Conservation (phyloP, 2,329 filamentous ascomycete genomes). For the Aspergillus puulaauensis region DNA sequence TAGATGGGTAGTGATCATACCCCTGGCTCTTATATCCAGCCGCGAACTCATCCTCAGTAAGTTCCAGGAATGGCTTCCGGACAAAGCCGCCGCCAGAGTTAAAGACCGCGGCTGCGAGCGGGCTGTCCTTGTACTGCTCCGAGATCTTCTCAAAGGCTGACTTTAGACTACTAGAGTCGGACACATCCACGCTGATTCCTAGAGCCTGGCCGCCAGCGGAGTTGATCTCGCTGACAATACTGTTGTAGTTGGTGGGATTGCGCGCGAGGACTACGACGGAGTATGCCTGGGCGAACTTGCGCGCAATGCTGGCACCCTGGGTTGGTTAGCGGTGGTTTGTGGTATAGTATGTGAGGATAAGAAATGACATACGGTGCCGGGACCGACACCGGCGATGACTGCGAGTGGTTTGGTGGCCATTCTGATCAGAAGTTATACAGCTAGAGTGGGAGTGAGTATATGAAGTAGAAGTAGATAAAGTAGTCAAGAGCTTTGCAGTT, state of each 20-base stretch:
- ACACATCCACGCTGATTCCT: conserved; percentile 61
- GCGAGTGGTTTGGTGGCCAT: conserved; percentile 45
- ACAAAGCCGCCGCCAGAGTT: conserved; percentile 59
- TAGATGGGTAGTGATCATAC: conserved; percentile 32
- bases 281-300: conserved; percentile 59
- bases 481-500: not conserved
- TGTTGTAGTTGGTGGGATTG: conserved; percentile 56
- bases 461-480: not conserved
- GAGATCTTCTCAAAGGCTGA: conserved; percentile 56
- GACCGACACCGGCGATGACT: conserved; percentile 48
- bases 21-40: conserved; percentile 51
- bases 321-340: not conserved
- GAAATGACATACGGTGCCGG: conserved; percentile 39
- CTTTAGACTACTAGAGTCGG: conserved; percentile 53
- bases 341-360: not conserved
- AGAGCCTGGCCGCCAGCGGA: conserved; percentile 57
- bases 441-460: not conserved
- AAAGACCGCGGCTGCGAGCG: conserved; percentile 57
- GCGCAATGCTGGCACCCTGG: conserved; percentile 58
- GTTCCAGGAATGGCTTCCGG: conserved; percentile 61
- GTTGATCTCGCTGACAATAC: conserved; percentile 61
- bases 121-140: conserved; percentile 49
- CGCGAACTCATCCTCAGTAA: conserved; percentile 58
- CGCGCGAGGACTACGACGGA: conserved; percentile 61
- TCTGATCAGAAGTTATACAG: not conserved